A percentile compares a stretch with the other conserved stretches of the same genome.
These are phyloP conservation scores for Annulohypoxylon stygium DNA, from an alignment of 495 filamentous ascomycete species.

Conservation along the genomic window DNA sequence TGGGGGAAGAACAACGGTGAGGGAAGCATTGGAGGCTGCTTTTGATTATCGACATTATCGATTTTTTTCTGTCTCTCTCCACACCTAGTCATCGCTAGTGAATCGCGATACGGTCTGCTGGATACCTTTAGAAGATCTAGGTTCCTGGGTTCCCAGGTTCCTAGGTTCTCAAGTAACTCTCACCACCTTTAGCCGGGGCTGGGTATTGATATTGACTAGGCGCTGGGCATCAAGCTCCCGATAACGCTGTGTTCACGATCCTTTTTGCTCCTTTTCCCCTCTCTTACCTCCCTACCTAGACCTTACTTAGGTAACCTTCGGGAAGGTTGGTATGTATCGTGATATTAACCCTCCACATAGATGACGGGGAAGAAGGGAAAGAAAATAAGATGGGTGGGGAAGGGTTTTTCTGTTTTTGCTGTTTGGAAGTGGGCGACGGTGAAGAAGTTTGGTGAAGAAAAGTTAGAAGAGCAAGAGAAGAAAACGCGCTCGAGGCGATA, in stretches of 20 bases:
- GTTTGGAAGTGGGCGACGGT: slow-evolving; percentile 45
- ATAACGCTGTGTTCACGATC: slow-evolving; percentile 13
- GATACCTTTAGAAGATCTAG: slow-evolving; percentile 10
- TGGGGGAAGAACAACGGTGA: slow-evolving; percentile 45
- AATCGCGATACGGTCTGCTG: slow-evolving; percentile 35
- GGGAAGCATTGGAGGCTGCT: slow-evolving; percentile 32
- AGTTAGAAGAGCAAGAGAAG: neutral
- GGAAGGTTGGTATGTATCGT: slow-evolving; percentile 36
- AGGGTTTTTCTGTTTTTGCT: slow-evolving; percentile 13
- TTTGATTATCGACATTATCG: slow-evolving; percentile 12
- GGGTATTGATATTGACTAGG: neutral
- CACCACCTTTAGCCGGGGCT: slow-evolving; percentile 5
- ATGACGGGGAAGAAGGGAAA: neutral
- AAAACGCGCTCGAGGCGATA: slow-evolving; percentile 13
- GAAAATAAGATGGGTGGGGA: slow-evolving; percentile 29
- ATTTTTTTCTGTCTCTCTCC: slow-evolving; percentile 10
- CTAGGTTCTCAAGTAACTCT: neutral
- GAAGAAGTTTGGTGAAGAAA: slow-evolving; percentile 42
- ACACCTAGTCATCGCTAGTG: slow-evolving; percentile 19
- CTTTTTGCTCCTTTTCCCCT: neutral
- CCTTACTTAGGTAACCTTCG: neutral
- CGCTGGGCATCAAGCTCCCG: slow-evolving; percentile 36
- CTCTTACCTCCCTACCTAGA: slow-evolving; percentile 19
- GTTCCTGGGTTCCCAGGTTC: neutral
- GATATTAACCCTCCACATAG: slow-evolving; percentile 28